Evolutionary conservation across 495 filamentous ascomycete genomes (phyloP), one percentile per base, ranked within the genome.

Genomic region (Aspergillus saccharolyticus): DNA sequence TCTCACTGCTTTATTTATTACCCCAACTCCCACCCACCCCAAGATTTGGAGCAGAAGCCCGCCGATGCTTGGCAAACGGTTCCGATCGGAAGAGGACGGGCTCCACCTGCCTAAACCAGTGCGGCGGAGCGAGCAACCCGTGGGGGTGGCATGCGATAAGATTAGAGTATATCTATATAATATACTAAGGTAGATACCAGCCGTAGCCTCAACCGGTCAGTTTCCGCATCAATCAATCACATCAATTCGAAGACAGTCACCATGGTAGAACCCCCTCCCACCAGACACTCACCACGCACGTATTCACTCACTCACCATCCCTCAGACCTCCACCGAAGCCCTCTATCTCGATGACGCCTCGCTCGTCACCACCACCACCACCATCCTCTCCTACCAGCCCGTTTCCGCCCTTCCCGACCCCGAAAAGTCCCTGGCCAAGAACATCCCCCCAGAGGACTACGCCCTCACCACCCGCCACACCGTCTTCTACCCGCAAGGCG

Each of bases 401-500:
- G 66, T 85, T 53, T 62, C 76, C 1, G 58, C 66, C 3, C 76
- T 85, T 0, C 63, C 77, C 16, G 76, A 80, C 44, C 68, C 73
- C 39, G 78, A 82, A 25, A 68, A 67, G 53, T 30, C 53, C 21
- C 64, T 73, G 20, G 62, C 59, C 17, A 67, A 66, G 22, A 66
- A 63, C 22, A 19, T 68, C 10, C 39, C 55, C 10, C 42, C 53
- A 20, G 64, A 63, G 42, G 47, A 60, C 44, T 58, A 45, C 39
- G 68, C 77, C 15, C 63, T 87, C 30, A 74, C 78, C 1, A 85
- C 78, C 20, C 70, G 73, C 17, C 52, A 78, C 48, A 88, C 85
- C 4, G 82, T 87, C 56, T 85, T 88, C 59, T 82, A 88, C 54
- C 77, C 83, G 4, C 83, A 86, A 64, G 85, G 85, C 33, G 85